These are phyloP conservation scores for Camellia japonica DNA, from an alignment of 148 eudicot species.

Conservation along the genomic window DNA sequence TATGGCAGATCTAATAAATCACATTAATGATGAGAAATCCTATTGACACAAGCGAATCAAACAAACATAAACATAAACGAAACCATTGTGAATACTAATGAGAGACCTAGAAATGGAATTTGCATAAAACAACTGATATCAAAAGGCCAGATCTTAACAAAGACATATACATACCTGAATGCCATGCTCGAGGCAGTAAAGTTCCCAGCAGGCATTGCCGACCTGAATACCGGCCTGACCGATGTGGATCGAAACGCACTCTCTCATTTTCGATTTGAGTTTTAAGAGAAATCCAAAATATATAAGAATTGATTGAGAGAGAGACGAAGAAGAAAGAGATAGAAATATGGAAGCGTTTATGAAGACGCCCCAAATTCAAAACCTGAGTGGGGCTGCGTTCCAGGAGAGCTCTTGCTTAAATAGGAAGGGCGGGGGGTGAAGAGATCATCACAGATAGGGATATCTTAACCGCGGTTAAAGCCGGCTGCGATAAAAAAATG, in stretches of 20 bases:
- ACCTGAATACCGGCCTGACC: constrained; percentile 35
- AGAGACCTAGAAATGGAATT: neutral
- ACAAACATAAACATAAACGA: neutral
- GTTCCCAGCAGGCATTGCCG: constrained; percentile 37
- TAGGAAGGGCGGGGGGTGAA: neutral
- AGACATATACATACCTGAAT: constrained; percentile 28
- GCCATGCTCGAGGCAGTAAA: constrained; percentile 34
- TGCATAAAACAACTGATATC: neutral
- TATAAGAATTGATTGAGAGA: neutral
- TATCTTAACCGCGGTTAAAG: constrained; percentile 13
- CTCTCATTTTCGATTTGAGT: constrained; percentile 2
- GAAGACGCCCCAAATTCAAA: constrained; percentile 24
- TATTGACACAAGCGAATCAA: neutral
- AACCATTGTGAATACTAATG: neutral
- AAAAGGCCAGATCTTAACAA: constrained; percentile 21
- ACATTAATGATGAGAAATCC: neutral
- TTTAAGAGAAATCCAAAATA: neutral
- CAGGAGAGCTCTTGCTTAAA: neutral
- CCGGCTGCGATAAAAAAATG: neutral
- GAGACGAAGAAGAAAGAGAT: neutral
- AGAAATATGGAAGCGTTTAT: constrained; percentile 26
- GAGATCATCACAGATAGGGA: neutral
- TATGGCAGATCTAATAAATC: neutral
- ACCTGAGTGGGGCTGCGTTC: neutral
- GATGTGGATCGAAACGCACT: constrained; percentile 31